Base-by-base conservation (phyloP, 148 eudicot species). In the Rhododendron mucronatum region DNA sequence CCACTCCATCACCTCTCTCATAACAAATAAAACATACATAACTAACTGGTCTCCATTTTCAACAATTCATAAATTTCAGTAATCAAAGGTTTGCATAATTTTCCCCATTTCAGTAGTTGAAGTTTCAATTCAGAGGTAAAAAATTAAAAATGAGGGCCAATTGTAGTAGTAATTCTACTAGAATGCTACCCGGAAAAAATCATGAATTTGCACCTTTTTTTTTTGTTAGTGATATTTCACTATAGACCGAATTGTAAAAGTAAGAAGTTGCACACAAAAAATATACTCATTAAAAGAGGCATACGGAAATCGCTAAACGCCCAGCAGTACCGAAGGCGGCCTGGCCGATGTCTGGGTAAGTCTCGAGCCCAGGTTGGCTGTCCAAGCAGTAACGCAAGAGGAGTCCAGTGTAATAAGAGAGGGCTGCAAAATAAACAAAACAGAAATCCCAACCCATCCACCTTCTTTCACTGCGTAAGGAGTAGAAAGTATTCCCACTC, bases 301-400 rank as follows among this genome's bases (percentile, higher is more conserved):
- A 82, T 93, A 96, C 99, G 35, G 98, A 95, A 74, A 97, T 91
- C 1, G 90, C 88, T 77, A 97, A 45, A 86, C 99, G 94, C 86
- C 99, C 99, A 0, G 50, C 57, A 74, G 86, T 91, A 76, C 99
- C 99, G 86, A 97, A 97, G 83, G 99, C 99, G 84, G 99, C 98
- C 86, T 97, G 95, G 57, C 99, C 99, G 89, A 97, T 95, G 81
- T 97, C 98, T n/a, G 99, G 99, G 55, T 97, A 97, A 35, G 99
- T 97, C 88, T 93, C 95, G 67, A 97, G 90, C 53, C 94, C 99
- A 30, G 99, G 99, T 89, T 93, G 86, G 88, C 98, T 97, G 74
- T 97, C 99, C 88, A 95, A 89, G 92, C 99, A 97, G 75, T 83
- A 82, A 78, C 98, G 94, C 87, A 97, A 86, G 87, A 95, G 98